Evolutionary conservation across 345 rosid species (phyloP).

Genomic region (Dipteronia dyeriana): DNA sequence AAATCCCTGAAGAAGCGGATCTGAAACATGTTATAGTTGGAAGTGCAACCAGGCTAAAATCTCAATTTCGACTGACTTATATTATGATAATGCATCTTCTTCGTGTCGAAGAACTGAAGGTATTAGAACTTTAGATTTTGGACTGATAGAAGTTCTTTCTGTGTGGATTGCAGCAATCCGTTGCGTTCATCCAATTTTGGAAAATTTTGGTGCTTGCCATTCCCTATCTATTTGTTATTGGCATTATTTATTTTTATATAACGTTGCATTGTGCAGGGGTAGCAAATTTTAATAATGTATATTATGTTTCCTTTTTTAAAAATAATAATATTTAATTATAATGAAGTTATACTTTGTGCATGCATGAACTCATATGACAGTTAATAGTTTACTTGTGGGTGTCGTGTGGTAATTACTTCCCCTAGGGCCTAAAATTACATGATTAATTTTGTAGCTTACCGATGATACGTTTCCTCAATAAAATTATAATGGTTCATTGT

Average conservation of each 20-base stretch:
- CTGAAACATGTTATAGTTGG: slow-evolving; percentile 68
- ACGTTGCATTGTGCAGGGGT: not conserved
- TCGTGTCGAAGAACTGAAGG: slow-evolving; percentile 99
- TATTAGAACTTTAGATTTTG: slow-evolving; percentile 30
- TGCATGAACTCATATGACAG: not conserved
- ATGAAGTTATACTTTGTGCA: not conserved
- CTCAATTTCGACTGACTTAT: slow-evolving; percentile 95
- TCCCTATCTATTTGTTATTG: slow-evolving; percentile 20
- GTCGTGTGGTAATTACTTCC: not conserved
- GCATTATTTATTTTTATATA: not conserved
- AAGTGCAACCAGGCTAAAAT: slow-evolving; percentile 79
- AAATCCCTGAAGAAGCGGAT: slow-evolving; percentile 75
- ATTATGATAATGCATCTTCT: slow-evolving; percentile 97
- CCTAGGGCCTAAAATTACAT: not conserved
- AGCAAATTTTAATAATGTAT: not conserved
- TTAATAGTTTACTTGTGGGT: not conserved
- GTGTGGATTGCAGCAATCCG: not conserved
- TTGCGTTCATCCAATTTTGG: not conserved
- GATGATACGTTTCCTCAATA: not conserved
- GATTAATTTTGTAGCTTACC: not conserved
- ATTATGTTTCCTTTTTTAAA: not conserved
- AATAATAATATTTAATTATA: not conserved
- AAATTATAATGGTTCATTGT: not conserved
- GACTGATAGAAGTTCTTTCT: slow-evolving; percentile 1
- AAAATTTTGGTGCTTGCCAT: slow-evolving; percentile 9